Evolutionary conservation across 768 basidiomycete species (phyloP), one percentile per base, ranked within the genome.

Genomic region (Lactarius tabidus): DNA sequence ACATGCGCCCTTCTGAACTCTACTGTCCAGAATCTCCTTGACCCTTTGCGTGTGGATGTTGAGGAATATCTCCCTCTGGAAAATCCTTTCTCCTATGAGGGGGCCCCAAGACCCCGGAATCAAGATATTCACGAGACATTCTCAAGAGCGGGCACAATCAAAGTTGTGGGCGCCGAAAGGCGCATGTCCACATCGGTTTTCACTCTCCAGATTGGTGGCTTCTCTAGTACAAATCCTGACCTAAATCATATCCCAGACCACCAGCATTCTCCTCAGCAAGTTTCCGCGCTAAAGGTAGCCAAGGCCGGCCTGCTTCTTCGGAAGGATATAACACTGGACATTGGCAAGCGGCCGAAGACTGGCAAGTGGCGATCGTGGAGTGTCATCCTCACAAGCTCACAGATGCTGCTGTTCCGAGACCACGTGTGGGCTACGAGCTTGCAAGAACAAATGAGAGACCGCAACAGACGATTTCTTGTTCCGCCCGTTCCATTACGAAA

Each of bases 291-390:
- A 59, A 90, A 84, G 71, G 79, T 97, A 28, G 87, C 87, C 6
- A 96, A 95, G 75, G 82, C 89, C 10, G 94, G 94, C 4, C 71
- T 90, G 31, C 80, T 99, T 63, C 85, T 83, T 66, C 82, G 94
- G 63, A 97, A 95, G 76, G 89, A 90, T 63, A 94, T 95, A 68
- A 71, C 85, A 1, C 67, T 84, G 8, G 90, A 91, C 68, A 86
- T 89, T 4, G 91, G 93, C 15, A 91, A 84, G 76, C 93, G 87
- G 70, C 79, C 87, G 1, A 77, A 79, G 54, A 88, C 83, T 71
- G 82, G 93, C 57, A 98, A 95, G 77, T 98, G 97, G 97, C 88
- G 83, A 71, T 77, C 84, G 14, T 95, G 88, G 82, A 88, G 85
- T 67, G 90, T 94, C 10, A 80, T 95, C 57, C 79, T 99, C 62